phyloP scores from a whole-genome alignment of 169 alveolate genomes.

The Plasmodium inui region DNA sequence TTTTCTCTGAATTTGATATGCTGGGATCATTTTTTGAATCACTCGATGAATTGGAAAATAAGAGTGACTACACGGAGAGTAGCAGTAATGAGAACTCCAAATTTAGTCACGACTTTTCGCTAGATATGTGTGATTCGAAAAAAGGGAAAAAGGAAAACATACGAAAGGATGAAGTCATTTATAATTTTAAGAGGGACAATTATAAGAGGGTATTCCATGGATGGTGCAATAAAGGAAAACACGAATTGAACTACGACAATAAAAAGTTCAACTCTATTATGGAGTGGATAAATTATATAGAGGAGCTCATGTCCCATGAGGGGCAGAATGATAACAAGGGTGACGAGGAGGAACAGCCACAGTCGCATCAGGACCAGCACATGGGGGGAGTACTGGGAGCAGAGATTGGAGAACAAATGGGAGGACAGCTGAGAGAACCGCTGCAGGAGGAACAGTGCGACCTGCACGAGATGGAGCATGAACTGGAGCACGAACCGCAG shows the following conservation, averaged over 20 bases:
- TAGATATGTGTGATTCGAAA: not conserved
- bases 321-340: not conserved
- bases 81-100: constrained; percentile 58
- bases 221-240: constrained; percentile 71
- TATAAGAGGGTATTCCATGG: constrained; percentile 62
- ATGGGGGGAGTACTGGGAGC: too few relatives aligned
- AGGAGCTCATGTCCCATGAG: constrained; percentile 49
- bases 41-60: constrained; percentile 56
- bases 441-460: not conserved
- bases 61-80: constrained; percentile 62
- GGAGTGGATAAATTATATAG: constrained; percentile 73
- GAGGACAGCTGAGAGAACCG: not conserved
- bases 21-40: constrained; percentile 69
- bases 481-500: not conserved
- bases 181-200: constrained; percentile 62
- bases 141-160: constrained; percentile 32
- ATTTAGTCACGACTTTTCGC: constrained; percentile 30
- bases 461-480: not conserved
- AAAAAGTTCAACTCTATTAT: constrained; percentile 66
- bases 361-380: not conserved
- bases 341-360: not conserved
- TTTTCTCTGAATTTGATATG: constrained; percentile 69
- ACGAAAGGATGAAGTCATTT: constrained; percentile 65
- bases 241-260: constrained; percentile 67
- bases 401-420: not conserved